Base-by-base conservation (phyloP, 2,329 filamentous ascomycete species). In the Drechslerella dactyloides region DNA sequence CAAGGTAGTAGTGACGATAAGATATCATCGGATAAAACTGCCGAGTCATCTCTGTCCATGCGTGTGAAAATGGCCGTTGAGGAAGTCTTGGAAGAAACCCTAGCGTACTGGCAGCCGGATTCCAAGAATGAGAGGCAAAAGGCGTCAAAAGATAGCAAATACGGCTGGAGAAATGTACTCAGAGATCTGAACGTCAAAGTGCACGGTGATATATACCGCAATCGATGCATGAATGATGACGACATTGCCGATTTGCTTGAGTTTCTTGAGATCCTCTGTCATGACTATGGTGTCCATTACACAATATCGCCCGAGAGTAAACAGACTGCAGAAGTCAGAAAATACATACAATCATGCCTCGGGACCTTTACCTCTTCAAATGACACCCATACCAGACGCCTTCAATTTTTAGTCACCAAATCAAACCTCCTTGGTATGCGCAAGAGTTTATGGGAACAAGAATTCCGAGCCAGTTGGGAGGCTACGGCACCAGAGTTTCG, bases 211-310 rank as follows among this genome's bases (percentile, higher is more conserved):
- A 19, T 30, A 27, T 2, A 35, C 8, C 35, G 17, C 33, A 24
- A 60, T 0, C 40, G 55, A 27, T 54, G 52, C n/a, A 17, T 57
- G 13, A 21, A 57, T 2, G 40, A 37, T 19, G 1, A 2, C 13
- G 68, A 72, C 17, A 30, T 61, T n/a, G 8, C 33, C 1, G 50
- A 65, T 15, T 21, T 72, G 8, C 15, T 72, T 1, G 21, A n/a
- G n/a, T 46, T 65, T 13, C 33, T 72, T 1, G 46, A 52, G 1
- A n/a, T 30, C 21, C 8, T 58, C 0, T 44, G 40, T 0, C 11
- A 72, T 15, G 53, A 72, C 15, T 72, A 65, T 24, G 33, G 15
- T 10, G 7, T 24, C 19, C 53, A 24, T 10, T 42, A 11, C 24
- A 30, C 17, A n/a, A 27, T 6, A 5, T 13, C 0, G 27, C 33